These are phyloP conservation scores for Neopestalotiopsis rosae DNA, from an alignment of 2,329 filamentous ascomycete genomes.

Conservation along the genomic window DNA sequence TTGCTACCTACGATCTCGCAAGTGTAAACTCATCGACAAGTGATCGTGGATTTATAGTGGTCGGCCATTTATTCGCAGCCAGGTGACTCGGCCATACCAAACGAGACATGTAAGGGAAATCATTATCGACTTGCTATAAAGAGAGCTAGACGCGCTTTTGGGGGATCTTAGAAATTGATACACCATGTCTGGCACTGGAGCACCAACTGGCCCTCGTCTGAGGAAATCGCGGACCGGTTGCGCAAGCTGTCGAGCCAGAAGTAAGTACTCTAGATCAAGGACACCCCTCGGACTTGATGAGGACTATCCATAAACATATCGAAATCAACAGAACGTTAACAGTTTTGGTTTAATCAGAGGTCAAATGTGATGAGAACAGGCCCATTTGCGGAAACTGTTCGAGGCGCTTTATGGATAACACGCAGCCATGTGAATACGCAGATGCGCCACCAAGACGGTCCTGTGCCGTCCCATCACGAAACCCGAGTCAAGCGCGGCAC, in stretches of 20 bases:
- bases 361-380: conserved; percentile 5
- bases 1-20: too few species aligned
- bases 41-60: too few species aligned
- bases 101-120: too few species aligned
- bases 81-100: too few species aligned
- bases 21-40: too few species aligned
- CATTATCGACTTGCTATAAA: too few species aligned
- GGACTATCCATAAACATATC: not conserved
- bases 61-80: too few species aligned
- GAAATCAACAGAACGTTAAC: not conserved
- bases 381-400: conserved; percentile 2
- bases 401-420: not conserved
- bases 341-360: not conserved
- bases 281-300: too few species aligned
- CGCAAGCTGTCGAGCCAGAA: conserved; percentile 8
- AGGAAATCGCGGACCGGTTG: conserved; percentile 17
- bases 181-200: not conserved
- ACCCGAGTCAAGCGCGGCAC: too few species aligned
- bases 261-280: not conserved
- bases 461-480: too few species aligned
- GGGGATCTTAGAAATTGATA: not conserved
- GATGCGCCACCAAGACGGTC: not conserved
- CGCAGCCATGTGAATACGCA: not conserved
- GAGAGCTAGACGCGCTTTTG: too few species aligned
- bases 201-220: not conserved